Base-by-base conservation (phyloP, 2,329 filamentous ascomycete genomes). In the Penicillium sp. region DNA sequence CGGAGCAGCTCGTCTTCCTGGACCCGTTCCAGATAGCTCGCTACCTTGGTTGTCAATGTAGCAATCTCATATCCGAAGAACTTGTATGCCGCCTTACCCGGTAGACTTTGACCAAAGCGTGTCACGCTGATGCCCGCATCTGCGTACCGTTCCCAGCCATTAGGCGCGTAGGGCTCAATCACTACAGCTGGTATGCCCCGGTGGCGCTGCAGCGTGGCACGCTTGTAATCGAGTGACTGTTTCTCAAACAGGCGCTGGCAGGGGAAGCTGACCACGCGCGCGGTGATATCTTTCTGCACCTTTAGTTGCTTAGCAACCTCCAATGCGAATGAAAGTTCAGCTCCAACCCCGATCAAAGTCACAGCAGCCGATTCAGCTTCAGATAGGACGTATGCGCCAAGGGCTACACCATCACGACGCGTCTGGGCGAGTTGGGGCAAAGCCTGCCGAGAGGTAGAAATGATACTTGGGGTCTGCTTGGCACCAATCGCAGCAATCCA, bases 101-200 rank as follows among this genome's bases (percentile, higher is more conserved):
- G 60, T n/a, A 63, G 47, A 52, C 46, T 61, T 42, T 59, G 60
- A 15, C 79, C 78, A 49, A 80, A 81, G 0, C 70, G 67, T 50
- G 72, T 75, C 66, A 81, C 70, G 37, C 70, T 74, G 46, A 75
- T 71, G 3, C 73, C 77, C 0, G 77, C 79, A 65, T 81, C 75
- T 0, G 79, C 79, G 57, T 80, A 82, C n/a, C 79, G 64, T 63
- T 81, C 79, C 80, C 79, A 82, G 3, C 79, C 78, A 34, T 78
- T 77, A 0, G 75, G 71, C 1, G 76, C 71, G 60, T 78, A 82
- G 0, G 79, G 73, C 66, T 82, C 79, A 31, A 82, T 79, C 1
- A 80, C 75, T 4, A 82, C 74, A 4, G 70, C 68, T 3, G 76
- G 75, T 13, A 75, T 68, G 7, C 70, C 71, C 3, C 62, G 60